Percentiles rank a stretch among this genome's conserved stretches.
Evolutionary conservation across 1,284 basidiomycete species (phyloP).

Genomic region (Naganishia albida): DNA sequence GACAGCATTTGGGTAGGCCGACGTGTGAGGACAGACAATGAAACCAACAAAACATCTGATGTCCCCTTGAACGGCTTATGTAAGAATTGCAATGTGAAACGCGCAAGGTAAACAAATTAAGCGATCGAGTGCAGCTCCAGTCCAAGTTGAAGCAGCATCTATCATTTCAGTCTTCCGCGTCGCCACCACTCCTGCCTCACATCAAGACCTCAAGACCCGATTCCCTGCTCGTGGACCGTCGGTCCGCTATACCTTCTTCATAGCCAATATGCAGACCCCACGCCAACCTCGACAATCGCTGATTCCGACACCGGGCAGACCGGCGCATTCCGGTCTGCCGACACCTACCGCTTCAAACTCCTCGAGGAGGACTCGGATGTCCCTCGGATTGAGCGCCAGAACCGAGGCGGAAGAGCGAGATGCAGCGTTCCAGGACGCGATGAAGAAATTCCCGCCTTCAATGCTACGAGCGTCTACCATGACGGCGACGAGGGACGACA

Average conservation of each 20-base stretch:
- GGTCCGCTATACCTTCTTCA: neutral
- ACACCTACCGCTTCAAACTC: conserved; percentile 17
- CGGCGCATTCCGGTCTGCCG: conserved; percentile 12
- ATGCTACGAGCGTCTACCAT: conserved; percentile 20
- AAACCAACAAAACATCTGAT: neutral
- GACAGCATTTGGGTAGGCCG: no score
- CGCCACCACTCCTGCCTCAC: neutral
- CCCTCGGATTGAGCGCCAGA: neutral
- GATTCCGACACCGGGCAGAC: conserved; percentile 22
- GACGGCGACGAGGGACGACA: conserved; percentile 2
- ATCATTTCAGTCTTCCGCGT: neutral
- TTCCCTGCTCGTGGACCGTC: neutral
- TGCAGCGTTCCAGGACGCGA: conserved; percentile 28
- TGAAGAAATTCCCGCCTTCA: conserved; percentile 27
- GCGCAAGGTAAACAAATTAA: conserved; percentile 19
- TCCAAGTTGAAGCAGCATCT: conserved; percentile 23
- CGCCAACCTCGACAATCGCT: conserved; percentile 26
- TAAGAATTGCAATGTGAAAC: conserved; percentile 17
- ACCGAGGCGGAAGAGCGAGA: conserved; percentile 6
- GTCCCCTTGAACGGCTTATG: neutral
- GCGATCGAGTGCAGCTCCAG: conserved; percentile 5
- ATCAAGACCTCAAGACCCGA: neutral
- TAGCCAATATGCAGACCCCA: conserved; percentile 20
- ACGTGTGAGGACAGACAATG: no score
- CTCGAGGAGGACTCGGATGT: conserved; percentile 9